Percentiles rank a stretch among this genome's conserved stretches.
phyloP scores from a whole-genome alignment of 192 early-diverging fungal species.

The Chytriomyces hyalinus region DNA sequence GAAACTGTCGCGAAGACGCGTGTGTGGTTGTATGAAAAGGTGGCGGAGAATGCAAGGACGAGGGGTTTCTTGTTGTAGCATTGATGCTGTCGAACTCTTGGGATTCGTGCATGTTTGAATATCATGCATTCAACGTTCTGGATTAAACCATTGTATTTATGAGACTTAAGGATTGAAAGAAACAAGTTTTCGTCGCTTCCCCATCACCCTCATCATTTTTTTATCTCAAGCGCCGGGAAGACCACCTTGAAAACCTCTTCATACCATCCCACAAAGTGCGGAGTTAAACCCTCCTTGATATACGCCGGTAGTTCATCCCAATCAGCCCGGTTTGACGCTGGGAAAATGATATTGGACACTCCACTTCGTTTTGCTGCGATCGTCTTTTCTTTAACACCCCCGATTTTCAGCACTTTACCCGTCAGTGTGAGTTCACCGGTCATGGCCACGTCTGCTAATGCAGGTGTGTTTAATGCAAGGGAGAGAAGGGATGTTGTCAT shows the following conservation, averaged over 20 bases:
- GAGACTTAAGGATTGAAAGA: too few species aligned
- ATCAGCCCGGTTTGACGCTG: slow-evolving; percentile 84
- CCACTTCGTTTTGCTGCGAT: slow-evolving; percentile 95
- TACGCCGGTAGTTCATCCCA: slow-evolving; percentile 96
- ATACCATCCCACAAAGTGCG: slow-evolving; percentile 84
- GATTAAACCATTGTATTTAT: too few species aligned
- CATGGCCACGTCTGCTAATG: slow-evolving; percentile 89
- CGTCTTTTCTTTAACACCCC: slow-evolving; percentile 96
- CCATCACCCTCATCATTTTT: too few species aligned
- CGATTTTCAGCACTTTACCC: slow-evolving; percentile 96
- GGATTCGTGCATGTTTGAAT: too few species aligned
- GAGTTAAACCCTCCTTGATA: slow-evolving; percentile 86
- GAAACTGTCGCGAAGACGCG: not conserved
- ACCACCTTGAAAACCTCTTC: slow-evolving; percentile 55
- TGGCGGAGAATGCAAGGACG: not conserved
- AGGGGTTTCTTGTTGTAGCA: too few species aligned
- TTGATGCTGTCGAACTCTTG: too few species aligned
- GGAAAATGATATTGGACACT: slow-evolving; percentile 89
- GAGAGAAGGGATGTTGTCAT: slow-evolving; percentile 96
- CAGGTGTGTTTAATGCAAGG: slow-evolving; percentile 79
- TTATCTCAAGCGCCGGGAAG: slow-evolving; percentile 29
- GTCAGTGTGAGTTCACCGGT: slow-evolving; percentile 98
- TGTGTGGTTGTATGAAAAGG: not conserved
- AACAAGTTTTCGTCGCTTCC: too few species aligned
- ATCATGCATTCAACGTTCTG: too few species aligned